Evolutionary conservation across 495 filamentous ascomycete species (phyloP), one percentile per base, ranked within the genome.

Genomic region (Lineolata rhizophorae): DNA sequence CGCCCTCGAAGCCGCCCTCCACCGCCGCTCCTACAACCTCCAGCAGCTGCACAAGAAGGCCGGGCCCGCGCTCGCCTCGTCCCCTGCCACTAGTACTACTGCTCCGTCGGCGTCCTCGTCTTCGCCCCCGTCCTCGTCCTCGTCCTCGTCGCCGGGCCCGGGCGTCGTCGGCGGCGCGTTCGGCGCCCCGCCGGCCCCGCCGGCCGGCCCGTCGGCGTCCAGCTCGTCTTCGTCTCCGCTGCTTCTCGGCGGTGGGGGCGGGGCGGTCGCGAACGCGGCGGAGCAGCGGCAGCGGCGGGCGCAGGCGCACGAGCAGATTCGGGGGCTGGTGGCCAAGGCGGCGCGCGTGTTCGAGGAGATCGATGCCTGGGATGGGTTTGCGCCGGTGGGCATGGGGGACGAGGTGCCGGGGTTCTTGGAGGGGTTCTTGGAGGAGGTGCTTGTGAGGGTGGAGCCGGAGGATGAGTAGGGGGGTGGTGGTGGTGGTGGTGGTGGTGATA

Each of bases 351-450:
- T 91, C 47, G 68, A 66, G 41, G 79, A 87, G 49, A 79, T 97
- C 39, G 84, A 97, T 46, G 64, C 71, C 27, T 76, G 69, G 52
- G 87, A 97, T 49, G 71, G 8, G 8, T 8, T 6, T 6, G 30
- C 67, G 46, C 75, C 79, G 4, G 80, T 97, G 2, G 76, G 79
- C 0, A 92, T 95, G 87, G 84, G 81, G 3, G 74, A 73, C 22
- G 82, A 78, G 9, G 79, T 93, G 12, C 65, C 69, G 29, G 73
- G 72, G 0, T 87, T 94, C 40, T 54, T 95, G 19, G 87, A 97
- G 50, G 84, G 78, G 1, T 69, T 93, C 38, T 57, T 97, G 19
- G 87, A 97, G 56, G 87, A 95, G 58, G 68, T 95, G 11, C 61
- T 97, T n/a, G 80, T 92, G 4, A 57, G 87, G 20, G 76, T 95